These are phyloP conservation scores for Trypanosoma avium DNA, from an alignment of 208 protist genomes.

Conservation along the genomic window DNA sequence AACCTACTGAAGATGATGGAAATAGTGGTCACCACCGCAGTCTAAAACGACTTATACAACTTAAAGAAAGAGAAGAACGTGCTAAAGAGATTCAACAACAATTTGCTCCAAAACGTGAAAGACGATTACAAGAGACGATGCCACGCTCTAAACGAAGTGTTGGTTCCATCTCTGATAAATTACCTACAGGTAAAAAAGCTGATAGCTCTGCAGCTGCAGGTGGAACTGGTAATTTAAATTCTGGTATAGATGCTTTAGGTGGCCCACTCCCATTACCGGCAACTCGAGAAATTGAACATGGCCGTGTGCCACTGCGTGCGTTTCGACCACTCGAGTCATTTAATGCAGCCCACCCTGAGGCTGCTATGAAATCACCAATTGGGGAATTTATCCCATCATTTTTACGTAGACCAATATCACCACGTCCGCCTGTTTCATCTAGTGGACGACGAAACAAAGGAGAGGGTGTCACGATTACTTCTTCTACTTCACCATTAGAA, in stretches of 20 bases:
- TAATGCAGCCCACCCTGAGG: conserved; percentile 52
- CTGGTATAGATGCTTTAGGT: background rate
- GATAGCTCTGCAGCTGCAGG: conserved; percentile 6
- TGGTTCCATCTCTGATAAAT: background rate
- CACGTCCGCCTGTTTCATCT: background rate
- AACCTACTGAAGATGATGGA: conserved; percentile 34
- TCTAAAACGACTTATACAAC: conserved; percentile 67
- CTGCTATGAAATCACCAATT: conserved; percentile 21
- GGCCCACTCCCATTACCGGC: conserved; percentile 27
- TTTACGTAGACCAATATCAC: conserved; percentile 20
- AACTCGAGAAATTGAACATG: conserved; percentile 54
- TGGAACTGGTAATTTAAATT: background rate
- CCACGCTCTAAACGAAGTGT: conserved; percentile 18
- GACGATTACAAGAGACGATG: conserved; percentile 60
- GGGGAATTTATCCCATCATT: conserved; percentile 14
- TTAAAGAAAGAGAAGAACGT: conserved; percentile 48
- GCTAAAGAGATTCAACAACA: conserved; percentile 37
- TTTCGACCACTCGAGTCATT: conserved; percentile 58
- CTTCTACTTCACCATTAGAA: background rate
- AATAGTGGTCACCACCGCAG: conserved; percentile 66
- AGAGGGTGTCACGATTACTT: background rate
- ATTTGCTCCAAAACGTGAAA: conserved; percentile 32
- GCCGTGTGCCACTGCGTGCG: conserved; percentile 46
- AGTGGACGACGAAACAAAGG: conserved; percentile 1
- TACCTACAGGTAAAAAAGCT: background rate